These are phyloP conservation scores for Heliosperma pusillum DNA, from an alignment of 148 eudicot genomes.

Conservation along the genomic window DNA sequence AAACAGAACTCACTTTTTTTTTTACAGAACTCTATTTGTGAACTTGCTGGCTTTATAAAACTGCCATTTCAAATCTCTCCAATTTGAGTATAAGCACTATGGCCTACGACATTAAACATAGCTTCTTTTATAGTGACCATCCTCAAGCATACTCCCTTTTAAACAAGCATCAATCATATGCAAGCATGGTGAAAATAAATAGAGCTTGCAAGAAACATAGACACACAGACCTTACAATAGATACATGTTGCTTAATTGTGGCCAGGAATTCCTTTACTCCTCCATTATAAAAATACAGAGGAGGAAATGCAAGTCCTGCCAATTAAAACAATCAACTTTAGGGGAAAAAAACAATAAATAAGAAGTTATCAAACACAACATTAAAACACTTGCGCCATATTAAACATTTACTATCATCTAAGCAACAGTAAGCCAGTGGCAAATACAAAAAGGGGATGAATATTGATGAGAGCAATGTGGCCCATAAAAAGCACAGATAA, in stretches of 20 bases:
- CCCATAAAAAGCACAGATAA: no score
- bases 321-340: background rate
- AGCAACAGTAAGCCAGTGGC: background rate
- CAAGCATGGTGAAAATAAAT: background rate
- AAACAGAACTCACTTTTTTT: no score
- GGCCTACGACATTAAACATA: no score
- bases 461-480: background rate
- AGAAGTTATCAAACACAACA: background rate
- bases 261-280: conserved; percentile 89
- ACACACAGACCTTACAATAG: conserved; percentile 60
- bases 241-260: conserved; percentile 76
- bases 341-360: background rate
- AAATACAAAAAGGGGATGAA: background rate
- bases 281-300: conserved; percentile 91
- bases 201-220: background rate
- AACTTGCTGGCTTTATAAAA: background rate
- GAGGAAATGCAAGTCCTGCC: conserved; percentile 93
- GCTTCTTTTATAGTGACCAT: background rate
- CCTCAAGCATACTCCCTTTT: background rate
- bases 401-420: background rate
- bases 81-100: background rate
- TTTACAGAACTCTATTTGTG: no score
- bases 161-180: background rate
- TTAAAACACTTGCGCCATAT: background rate
- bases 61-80: background rate